Percentiles rank a stretch among this genome's conserved stretches.
Conservation (phyloP, 192 early-diverging fungal genomes). For the Martensiomyces pterosporus region DNA sequence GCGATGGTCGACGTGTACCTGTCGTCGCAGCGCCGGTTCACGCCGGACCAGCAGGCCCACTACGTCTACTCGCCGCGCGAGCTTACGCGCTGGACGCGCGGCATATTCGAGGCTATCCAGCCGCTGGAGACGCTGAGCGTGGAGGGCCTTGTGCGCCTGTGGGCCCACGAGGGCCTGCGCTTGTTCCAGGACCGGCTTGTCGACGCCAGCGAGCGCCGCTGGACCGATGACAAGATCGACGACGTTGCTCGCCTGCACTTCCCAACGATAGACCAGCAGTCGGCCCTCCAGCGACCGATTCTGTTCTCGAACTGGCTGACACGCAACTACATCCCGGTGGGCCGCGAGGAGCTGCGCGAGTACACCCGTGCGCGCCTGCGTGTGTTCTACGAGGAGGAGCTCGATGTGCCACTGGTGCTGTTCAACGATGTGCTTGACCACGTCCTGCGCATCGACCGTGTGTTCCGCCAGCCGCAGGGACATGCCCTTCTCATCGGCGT, state of each 20-base stretch:
- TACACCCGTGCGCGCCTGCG: conserved; percentile 91
- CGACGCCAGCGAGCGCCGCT: conserved; percentile 74
- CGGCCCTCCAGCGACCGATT: conserved; percentile 82
- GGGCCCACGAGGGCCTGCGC: conserved; percentile 97
- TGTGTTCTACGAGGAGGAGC: conserved; percentile 99
- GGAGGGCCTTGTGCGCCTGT: conserved; percentile 89
- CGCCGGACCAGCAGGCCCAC: conserved; percentile 97
- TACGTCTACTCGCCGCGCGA: conserved; percentile 99
- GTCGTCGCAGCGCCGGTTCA: conserved; percentile 86
- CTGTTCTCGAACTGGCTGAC: conserved; percentile 98
- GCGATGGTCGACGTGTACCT: conserved; percentile 98
- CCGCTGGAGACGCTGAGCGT: conserved; percentile 72
- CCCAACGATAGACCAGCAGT: conserved; percentile 67
- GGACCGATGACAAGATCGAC: conserved; percentile 89
- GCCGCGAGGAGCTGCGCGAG: conserved; percentile 83
- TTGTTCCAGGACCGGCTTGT: conserved; percentile 99
- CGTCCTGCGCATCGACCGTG: conserved; percentile 95
- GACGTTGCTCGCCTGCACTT: conserved; percentile 81
- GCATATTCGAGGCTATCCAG: conserved; percentile 92
- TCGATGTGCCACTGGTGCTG: conserved; percentile 92
- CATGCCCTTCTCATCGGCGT: conserved; percentile 98
- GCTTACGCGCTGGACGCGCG: conserved; percentile 97
- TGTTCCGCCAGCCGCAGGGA: conserved; percentile 96
- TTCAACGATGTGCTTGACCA: conserved; percentile 99
- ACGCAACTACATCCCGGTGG: conserved; percentile 86